Base-by-base conservation (phyloP, 2,329 filamentous ascomycete species). In the Sclerotinia spermophila region DNA sequence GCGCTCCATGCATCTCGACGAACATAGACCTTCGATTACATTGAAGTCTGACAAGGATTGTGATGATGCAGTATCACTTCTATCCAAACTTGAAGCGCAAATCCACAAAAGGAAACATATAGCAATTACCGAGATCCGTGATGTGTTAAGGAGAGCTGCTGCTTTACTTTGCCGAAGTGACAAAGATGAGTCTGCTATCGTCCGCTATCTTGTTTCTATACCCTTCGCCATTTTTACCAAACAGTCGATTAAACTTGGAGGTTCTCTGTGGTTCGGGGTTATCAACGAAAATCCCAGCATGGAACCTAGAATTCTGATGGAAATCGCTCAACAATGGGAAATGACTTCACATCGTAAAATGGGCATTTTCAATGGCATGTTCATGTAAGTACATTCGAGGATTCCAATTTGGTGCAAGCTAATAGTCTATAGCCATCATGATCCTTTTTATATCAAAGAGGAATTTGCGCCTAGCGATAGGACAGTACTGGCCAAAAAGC, bases 201-300 rank as follows among this genome's bases (percentile, higher is more conserved):
- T 93, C 19, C 92, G 95, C 77, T 91, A 96, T 77, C 86, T 99
- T 24, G 95, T 99, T 73, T 90, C 89, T 75, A 96, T 99, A 72
- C 96, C 96, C 0, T 99, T 99, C 80, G 87, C 89, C 55, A 88
- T 97, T 61, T 98, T 99, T 79, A 96, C 92, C 7, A 97, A 97
- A 79, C 92, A 97, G 77, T 96, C 94, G 2, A 96, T 99, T 79
- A 97, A 97, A 79, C 88, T 98, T 66, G 96, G 96, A 8, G 92
- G 97, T 48, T 97, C 96, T 5, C 84, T 99, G 10, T 99, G 96
- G 96, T 89, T 97, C 72, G 96, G 96, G 38, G 92, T 98, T 21
- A 96, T 98, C 77, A 96, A 98, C 77, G 96, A 99, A 80, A 98
- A 97, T 77, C 92, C 94, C 3, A 87, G 88, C 70, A 90, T 97